Base-by-base conservation (phyloP, 2,329 filamentous ascomycete species). In the Fusarium torulosum region DNA sequence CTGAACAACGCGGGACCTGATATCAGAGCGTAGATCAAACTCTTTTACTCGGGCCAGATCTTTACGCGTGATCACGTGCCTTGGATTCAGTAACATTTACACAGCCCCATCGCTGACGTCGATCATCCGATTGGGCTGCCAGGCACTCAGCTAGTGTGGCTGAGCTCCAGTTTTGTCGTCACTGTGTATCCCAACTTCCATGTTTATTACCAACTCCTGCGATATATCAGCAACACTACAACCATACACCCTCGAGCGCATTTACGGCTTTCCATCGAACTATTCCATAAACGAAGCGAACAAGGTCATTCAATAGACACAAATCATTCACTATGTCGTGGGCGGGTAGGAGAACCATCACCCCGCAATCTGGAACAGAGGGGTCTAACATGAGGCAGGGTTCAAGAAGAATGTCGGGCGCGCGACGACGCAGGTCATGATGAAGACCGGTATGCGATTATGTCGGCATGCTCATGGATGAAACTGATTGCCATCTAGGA, bases 341-440 rank as follows among this genome's bases (percentile, higher is more conserved):
- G 90, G 89, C 90, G 82, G 89, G 89, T 91, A 76, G 40, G 78
- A 64, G 59, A 69, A 47, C 66, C 47, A 45, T 53, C 67, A 73
- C 74, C 73, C 73, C 73, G 71, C 72, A 69, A 69, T 67, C 40
- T 50, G 43, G 41, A 54, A 21, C 58, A 61, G 66, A 72, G 70
- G 72, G 72, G 71, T 76, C 75, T 79, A 72, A 79, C 66, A 55
- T 46, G 35, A 58, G 33, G 67, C 69, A 82, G 81, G 81, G 70
- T 83, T 83, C 75, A 83, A 96, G 84, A 97, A 97, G 81, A 96
- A 96, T 89, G 94, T 98, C 84, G 95, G 96, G 85, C 93, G 96
- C 84, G 95, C 95, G 75, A 97, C 95, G 81, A 99, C 96, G 83
- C 94, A 97, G 90, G 95, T 98, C 67, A 97, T 99, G 93, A 98